Base-by-base conservation (phyloP, 202 grass and related monocot species). In the Dendrocalamus latiflorus region DNA sequence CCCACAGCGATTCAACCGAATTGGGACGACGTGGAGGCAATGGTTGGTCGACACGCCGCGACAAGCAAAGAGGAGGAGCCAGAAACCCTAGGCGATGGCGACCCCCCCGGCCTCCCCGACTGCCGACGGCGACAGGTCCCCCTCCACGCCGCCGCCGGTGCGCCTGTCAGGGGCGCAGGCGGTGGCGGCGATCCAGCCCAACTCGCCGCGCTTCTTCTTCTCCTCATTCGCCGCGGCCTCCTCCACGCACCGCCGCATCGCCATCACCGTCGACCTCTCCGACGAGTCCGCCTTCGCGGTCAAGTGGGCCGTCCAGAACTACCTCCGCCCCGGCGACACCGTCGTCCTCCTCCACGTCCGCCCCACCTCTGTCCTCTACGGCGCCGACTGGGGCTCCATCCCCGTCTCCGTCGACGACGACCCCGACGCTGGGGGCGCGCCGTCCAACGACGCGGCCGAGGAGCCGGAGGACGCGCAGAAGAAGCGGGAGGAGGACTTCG, bases 301-400 rank as follows among this genome's bases (percentile, higher is more conserved):
- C 67, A 87, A 80, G 84, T 97, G 94, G 94, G 91, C 94, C 20
- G 94, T 97, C 6, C 86, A 97, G 81, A 97, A 97, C 91, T 97
- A 97, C 87, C 91, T 97, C 79, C 94, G 94, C 70, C 92, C 92
- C 7, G 86, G 92, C 10, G 92, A 94, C 75, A 89, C 89, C 38
- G 92, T 94, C 68, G 81, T 94, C 65, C 89, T 94, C 11, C 89
- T 94, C 47, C 92, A 94, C 73, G 92, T 94, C 22, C 89, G 92
- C 83, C 36, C 92, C 62, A 94, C 92, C 53, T 89, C 84, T 20
- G 81, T 91, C 16, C 86, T 94, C 67, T 94, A 94, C 73, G 92
- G 92, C 44, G 92, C 92, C 16, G 92, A 94, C 41, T 94, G 92
- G 92, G 92, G 92, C 70, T 91, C 91, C 47, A 82, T 91, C 51